A percentile compares a stretch with the other conserved stretches of the same genome.
phyloP scores from a whole-genome alignment of 495 filamentous ascomycete genomes.

The Hypoxylon crocopeplum region DNA sequence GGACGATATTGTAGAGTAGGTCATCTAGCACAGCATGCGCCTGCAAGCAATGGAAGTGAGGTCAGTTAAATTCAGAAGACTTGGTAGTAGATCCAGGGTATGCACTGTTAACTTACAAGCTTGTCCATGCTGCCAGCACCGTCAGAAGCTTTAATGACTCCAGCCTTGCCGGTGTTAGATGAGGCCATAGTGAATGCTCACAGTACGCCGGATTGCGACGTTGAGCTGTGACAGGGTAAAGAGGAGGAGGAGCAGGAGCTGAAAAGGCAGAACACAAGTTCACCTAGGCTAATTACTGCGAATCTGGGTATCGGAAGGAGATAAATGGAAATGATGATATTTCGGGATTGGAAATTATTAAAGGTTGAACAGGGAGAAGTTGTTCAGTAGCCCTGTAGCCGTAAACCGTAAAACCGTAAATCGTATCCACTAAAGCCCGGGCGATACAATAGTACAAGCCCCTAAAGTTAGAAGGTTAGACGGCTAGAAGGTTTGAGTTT shows the following conservation, averaged over 20 bases:
- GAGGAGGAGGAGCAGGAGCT: neutral
- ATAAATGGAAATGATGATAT: conserved; percentile 18
- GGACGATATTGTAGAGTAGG: conserved; percentile 74
- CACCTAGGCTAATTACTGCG: conserved; percentile 5
- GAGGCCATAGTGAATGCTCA: conserved; percentile 46
- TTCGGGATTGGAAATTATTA: conserved; percentile 17
- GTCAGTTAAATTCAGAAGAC: conserved; percentile 17
- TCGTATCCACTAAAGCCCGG: too few relatives aligned
- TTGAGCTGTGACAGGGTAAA: conserved; percentile 3
- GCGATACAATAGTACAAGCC: too few relatives aligned
- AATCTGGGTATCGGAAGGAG: conserved; percentile 6
- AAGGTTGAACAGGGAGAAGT: conserved; percentile 17
- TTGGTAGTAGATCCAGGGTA: conserved; percentile 8
- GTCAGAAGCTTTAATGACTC: conserved; percentile 53
- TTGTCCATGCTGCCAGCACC: conserved; percentile 50
- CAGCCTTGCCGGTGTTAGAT: conserved; percentile 55
- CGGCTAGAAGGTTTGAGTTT: neutral
- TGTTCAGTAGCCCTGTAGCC: too few relatives aligned
- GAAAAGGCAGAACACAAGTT: neutral
- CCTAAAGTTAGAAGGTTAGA: too few relatives aligned
- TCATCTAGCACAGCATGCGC: conserved; percentile 67
- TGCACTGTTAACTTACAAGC: conserved; percentile 48
- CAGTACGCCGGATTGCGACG: conserved; percentile 1
- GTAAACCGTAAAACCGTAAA: too few relatives aligned
- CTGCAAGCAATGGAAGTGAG: conserved; percentile 44